phyloP scores from a whole-genome alignment of 768 basidiomycete genomes.

The Glaciozyma martinii region DNA sequence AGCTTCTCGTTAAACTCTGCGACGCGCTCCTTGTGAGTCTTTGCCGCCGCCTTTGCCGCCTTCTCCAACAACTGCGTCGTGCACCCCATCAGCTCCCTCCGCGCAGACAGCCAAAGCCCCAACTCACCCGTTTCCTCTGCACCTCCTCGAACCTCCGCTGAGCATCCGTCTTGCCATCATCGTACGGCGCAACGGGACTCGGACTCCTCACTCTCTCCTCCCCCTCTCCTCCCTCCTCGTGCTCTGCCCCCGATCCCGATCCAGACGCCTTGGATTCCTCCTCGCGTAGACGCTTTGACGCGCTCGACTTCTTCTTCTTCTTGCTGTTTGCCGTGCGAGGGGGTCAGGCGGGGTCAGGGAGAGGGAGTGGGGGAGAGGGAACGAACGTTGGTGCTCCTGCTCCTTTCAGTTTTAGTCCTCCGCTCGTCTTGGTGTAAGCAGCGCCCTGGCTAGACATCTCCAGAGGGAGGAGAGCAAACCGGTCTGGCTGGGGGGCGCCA shows the following conservation, averaged over 20 bases:
- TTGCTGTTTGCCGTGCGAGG: constrained; percentile 6
- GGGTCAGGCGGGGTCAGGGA: not conserved
- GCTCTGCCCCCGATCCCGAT: not conserved
- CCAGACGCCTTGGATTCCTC: not conserved
- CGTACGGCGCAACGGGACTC: not conserved
- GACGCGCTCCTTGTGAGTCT: constrained; percentile 90
- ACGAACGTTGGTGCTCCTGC: constrained; percentile 45
- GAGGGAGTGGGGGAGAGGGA: not conserved
- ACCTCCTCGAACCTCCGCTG: constrained; percentile 79
- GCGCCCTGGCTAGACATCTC: constrained; percentile 43
- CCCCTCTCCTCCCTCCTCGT: not conserved
- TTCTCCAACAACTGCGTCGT: constrained; percentile 57
- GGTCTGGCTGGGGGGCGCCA: too few relatives aligned
- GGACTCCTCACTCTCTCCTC: not conserved
- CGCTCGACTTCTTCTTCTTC: constrained; percentile 31
- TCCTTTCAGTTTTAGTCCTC: constrained; percentile 86
- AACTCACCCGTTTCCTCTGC: constrained; percentile 66
- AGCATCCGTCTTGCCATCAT: constrained; percentile 50
- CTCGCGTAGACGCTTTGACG: constrained; percentile 15
- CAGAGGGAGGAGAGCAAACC: not conserved
- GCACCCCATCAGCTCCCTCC: not conserved
- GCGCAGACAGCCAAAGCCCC: not conserved
- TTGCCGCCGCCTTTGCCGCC: constrained; percentile 65
- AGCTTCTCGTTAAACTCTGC: constrained; percentile 79
- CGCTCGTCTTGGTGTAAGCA: constrained; percentile 74